phyloP scores from a whole-genome alignment of 306 rosid species.

The Myrica gale region DNA sequence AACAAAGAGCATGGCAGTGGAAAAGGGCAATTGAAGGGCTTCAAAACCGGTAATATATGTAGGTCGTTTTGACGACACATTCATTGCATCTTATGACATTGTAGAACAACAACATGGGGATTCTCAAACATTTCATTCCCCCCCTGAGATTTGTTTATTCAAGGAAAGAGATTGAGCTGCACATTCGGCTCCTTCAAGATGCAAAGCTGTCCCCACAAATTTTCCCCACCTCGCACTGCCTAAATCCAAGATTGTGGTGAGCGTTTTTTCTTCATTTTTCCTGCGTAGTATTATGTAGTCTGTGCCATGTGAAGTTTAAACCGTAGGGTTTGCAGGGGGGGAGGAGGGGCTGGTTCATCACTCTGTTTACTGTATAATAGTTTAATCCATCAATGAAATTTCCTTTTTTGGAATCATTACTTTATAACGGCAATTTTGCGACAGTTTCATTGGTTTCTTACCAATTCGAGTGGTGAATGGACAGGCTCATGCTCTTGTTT shows the following conservation, averaged over 20 bases:
- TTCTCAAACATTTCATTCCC: constrained; percentile 31
- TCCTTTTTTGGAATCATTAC: constrained; percentile 11
- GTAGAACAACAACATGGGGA: constrained; percentile 45
- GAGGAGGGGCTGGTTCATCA: constrained; percentile 31
- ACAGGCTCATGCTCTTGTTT: not conserved
- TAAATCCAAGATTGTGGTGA: constrained; percentile 21
- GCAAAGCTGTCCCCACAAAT: constrained; percentile 38
- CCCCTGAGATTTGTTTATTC: constrained; percentile 37
- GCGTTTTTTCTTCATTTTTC: constrained; percentile 34
- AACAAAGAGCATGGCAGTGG: constrained; percentile 94
- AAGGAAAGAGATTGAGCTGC: constrained; percentile 40
- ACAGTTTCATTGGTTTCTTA: not conserved
- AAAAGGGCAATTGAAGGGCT: constrained; percentile 97
- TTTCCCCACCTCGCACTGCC: constrained; percentile 32
- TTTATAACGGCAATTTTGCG: constrained; percentile 1
- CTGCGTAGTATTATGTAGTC: constrained; percentile 36
- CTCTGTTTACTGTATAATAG: constrained; percentile 28
- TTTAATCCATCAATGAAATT: constrained; percentile 25
- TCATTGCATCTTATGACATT: constrained; percentile 40
- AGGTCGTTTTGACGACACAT: constrained; percentile 34
- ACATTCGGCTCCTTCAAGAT: constrained; percentile 37
- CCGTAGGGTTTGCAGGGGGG: constrained; percentile 47
- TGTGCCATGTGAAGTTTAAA: constrained; percentile 37
- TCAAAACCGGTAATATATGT: constrained; percentile 74
- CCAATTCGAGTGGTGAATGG: not conserved